phyloP scores from a whole-genome alignment of 1,284 basidiomycete genomes.

The Phaffia rhodozyma region DNA sequence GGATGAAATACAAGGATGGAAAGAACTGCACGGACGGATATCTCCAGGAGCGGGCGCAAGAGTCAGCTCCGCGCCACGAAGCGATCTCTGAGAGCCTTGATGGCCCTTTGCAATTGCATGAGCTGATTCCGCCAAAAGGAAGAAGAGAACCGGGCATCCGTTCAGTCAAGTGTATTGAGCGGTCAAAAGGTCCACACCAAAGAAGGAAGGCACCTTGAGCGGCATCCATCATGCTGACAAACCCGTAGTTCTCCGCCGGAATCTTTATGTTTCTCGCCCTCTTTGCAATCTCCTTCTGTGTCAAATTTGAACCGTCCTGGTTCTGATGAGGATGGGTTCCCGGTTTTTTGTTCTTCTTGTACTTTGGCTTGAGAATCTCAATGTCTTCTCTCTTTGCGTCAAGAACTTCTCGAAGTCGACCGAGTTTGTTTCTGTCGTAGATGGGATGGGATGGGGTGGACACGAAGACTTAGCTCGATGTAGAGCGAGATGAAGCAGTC shows the following conservation, averaged over 20 bases:
- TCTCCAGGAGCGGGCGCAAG: conserved; percentile 35
- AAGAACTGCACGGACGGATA: conserved; percentile 25
- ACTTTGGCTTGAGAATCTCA: conserved; percentile 18
- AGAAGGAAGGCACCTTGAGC: conserved; percentile 6
- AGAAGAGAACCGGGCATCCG: not conserved
- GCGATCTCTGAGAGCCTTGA: conserved; percentile 30
- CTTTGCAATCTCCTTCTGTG: not conserved
- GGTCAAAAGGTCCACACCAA: not conserved
- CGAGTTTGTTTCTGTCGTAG: conserved; percentile 18
- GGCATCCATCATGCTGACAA: conserved; percentile 18
- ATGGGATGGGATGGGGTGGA: conserved; percentile 15
- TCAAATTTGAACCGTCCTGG: not conserved
- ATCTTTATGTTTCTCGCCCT: conserved; percentile 19
- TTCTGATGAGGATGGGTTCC: not conserved
- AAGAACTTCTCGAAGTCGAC: conserved; percentile 49
- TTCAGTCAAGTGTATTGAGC: too few species aligned
- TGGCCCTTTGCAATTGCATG: conserved; percentile 35
- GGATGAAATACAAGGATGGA: not conserved
- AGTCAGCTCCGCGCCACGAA: conserved; percentile 31
- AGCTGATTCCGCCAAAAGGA: not conserved
- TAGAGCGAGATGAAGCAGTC: not conserved
- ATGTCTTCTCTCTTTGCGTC: conserved; percentile 51
- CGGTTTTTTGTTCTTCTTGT: not conserved
- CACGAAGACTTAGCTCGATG: not conserved
- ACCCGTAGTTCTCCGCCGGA: conserved; percentile 25